A percentile compares a stretch with the other conserved stretches of the same genome.
These are phyloP conservation scores for Samsoniella hepiali DNA, from an alignment of 2,329 filamentous ascomycete genomes.

Conservation along the genomic window DNA sequence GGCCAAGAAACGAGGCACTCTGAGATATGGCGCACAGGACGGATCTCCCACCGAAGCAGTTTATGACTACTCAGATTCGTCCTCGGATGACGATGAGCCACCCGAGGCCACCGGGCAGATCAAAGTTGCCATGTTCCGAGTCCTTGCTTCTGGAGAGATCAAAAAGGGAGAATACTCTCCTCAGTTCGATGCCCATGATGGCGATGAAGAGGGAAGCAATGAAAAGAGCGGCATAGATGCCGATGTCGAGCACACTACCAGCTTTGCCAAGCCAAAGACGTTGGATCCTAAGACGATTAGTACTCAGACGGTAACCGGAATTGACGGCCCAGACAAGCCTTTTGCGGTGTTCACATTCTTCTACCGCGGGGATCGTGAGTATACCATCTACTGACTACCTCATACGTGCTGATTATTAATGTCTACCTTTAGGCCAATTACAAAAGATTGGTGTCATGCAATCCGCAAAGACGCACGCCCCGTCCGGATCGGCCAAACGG, in stretches of 20 bases:
- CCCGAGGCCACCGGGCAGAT: slow-evolving; percentile 96
- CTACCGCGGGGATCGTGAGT: slow-evolving; percentile 90
- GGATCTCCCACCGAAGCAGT: slow-evolving; percentile 69
- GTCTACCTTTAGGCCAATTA: slow-evolving; percentile 68
- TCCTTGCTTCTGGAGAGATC: slow-evolving; percentile 92
- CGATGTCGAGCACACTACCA: slow-evolving; percentile 94
- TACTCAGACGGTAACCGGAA: slow-evolving; percentile 97
- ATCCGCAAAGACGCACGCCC: slow-evolving; percentile 62
- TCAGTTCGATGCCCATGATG: slow-evolving; percentile 94
- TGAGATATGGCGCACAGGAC: slow-evolving; percentile 78
- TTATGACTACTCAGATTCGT: slow-evolving; percentile 69
- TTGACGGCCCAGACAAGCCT: slow-evolving; percentile 91
- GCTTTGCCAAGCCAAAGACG: slow-evolving; percentile 94
- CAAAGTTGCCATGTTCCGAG: slow-evolving; percentile 94
- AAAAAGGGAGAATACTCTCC: slow-evolving; percentile 98
- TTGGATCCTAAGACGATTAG: slow-evolving; percentile 96
- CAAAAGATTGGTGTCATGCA: slow-evolving; percentile 92
- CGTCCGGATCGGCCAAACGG: slow-evolving; percentile 64
- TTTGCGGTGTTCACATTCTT: slow-evolving; percentile 98
- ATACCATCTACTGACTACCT: neutral
- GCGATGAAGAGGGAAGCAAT: slow-evolving; percentile 68
- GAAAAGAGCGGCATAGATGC: slow-evolving; percentile 64
- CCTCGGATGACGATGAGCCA: slow-evolving; percentile 75
- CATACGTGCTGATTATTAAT: slow-evolving; percentile 12
- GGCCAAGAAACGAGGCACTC: slow-evolving; percentile 48